Evolutionary conservation across 768 basidiomycete genomes (phyloP).

Genomic region (Fomitopsis serialis): DNA sequence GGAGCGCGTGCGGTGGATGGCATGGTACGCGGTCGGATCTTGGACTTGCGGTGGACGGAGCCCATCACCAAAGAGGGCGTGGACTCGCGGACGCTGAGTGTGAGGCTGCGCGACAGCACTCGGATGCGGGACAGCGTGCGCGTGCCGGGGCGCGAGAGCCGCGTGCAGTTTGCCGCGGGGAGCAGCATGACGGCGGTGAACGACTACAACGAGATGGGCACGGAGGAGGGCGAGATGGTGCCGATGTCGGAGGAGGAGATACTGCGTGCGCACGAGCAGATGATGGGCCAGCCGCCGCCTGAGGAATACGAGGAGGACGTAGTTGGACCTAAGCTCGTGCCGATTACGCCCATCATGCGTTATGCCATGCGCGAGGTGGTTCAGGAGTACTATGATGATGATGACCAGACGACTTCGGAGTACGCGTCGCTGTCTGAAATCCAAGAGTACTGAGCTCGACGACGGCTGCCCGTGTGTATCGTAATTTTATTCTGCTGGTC

Average conservation of each 20-base stretch:
- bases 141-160: slow-evolving; percentile 12
- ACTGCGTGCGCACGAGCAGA: slow-evolving; percentile 39
- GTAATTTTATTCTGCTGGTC: too few relatives aligned
- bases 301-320: slow-evolving; percentile 44
- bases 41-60: slow-evolving; percentile 77
- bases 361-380: slow-evolving; percentile 83
- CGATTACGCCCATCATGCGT: slow-evolving; percentile 76
- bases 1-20: slow-evolving; percentile 81
- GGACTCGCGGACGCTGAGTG: slow-evolving; percentile 21
- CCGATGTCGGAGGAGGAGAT: slow-evolving; percentile 38
- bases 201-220: slow-evolving; percentile 27
- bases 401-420: slow-evolving; percentile 72
- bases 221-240: slow-evolving; percentile 45
- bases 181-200: slow-evolving; percentile 38
- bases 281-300: slow-evolving; percentile 39
- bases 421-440: slow-evolving; percentile 76
- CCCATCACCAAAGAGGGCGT: slow-evolving; percentile 51
- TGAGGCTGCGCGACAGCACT: slow-evolving; percentile 17
- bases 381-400: slow-evolving; percentile 75
- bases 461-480: neutral
- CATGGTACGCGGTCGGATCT: slow-evolving; percentile 72
- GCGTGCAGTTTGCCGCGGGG: slow-evolving; percentile 12
- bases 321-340: slow-evolving; percentile 71
- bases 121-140: slow-evolving; percentile 14
- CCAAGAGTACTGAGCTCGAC: slow-evolving; percentile 53